Evolutionary conservation across 257 asterid genomes (phyloP).

Genomic region (Cinchona pubescens): DNA sequence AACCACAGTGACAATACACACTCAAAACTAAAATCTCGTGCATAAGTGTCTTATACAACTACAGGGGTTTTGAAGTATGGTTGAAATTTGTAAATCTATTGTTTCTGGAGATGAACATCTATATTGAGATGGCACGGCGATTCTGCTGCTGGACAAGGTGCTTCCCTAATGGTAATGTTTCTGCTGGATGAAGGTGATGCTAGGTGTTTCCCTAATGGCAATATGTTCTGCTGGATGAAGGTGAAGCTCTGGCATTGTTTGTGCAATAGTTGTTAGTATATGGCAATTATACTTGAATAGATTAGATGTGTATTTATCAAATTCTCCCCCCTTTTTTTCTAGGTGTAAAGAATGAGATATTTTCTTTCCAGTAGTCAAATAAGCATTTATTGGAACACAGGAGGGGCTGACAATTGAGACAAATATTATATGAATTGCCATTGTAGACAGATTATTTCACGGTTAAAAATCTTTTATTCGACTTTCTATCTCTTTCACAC

Average conservation of each 20-base stretch:
- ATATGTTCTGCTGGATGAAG: constrained; percentile 6
- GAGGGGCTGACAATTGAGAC: not conserved
- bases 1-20: not conserved
- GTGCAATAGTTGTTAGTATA: constrained; percentile 7
- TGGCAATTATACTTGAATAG: not conserved
- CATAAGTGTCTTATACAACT: not conserved
- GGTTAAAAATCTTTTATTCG: no score
- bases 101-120: constrained; percentile 13
- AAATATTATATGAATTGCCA: not conserved
- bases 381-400: constrained; percentile 4
- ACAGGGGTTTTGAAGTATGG: constrained; percentile 15
- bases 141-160: constrained; percentile 15
- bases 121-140: constrained; percentile 1
- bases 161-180: constrained; percentile 10
- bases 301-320: constrained; percentile 13
- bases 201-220: no score
- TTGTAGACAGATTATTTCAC: no score
- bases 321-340: not conserved
- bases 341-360: constrained; percentile 5
- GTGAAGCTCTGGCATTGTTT: constrained; percentile 8
- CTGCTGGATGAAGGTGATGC: constrained; percentile 13
- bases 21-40: not conserved
- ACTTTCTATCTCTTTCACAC: no score
- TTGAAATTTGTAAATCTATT: constrained; percentile 15
- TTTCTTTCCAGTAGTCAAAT: not conserved